phyloP scores from a whole-genome alignment of 164 flowering plant species.

The Kalanchoe fedtschenkoi region DNA sequence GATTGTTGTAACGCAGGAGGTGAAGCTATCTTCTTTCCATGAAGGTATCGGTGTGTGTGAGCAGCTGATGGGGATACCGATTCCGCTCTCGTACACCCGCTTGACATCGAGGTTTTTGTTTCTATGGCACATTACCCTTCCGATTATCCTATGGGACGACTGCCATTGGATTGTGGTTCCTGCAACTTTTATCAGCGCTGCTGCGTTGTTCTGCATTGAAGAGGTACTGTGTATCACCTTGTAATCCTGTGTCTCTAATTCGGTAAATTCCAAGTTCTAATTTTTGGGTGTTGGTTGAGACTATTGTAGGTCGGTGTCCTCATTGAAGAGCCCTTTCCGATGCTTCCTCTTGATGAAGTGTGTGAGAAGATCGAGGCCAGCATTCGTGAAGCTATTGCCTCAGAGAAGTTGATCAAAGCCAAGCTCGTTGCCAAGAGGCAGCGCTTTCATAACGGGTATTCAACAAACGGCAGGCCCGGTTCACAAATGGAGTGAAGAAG shows the following conservation, averaged over 20 bases:
- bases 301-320: conserved; percentile 81
- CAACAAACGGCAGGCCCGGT: conserved; percentile 47
- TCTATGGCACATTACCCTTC: conserved; percentile 94
- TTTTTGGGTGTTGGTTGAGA: not conserved
- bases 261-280: not conserved
- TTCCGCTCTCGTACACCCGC: conserved; percentile 95
- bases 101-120: conserved; percentile 88
- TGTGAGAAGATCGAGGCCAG: conserved; percentile 37
- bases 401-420: conserved; percentile 34
- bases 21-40: conserved; percentile 65
- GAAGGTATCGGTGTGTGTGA: conserved; percentile 90
- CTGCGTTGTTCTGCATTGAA: conserved; percentile 96
- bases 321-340: conserved; percentile 91
- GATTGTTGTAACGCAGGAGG: conserved; percentile 41
- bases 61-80: conserved; percentile 75
- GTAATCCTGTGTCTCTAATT: not conserved
- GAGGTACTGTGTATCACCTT: conserved; percentile 42
- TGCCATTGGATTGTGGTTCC: conserved; percentile 96
- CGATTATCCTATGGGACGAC: conserved; percentile 92
- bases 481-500: conserved; percentile 12
- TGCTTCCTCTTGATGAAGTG: conserved; percentile 79
- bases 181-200: conserved; percentile 92
- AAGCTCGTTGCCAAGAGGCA: conserved; percentile 41
- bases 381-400: conserved; percentile 49
- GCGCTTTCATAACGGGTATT: conserved; percentile 16